phyloP scores from a whole-genome alignment of 2,329 filamentous ascomycete genomes.

The Tolypocladium tundrense region DNA sequence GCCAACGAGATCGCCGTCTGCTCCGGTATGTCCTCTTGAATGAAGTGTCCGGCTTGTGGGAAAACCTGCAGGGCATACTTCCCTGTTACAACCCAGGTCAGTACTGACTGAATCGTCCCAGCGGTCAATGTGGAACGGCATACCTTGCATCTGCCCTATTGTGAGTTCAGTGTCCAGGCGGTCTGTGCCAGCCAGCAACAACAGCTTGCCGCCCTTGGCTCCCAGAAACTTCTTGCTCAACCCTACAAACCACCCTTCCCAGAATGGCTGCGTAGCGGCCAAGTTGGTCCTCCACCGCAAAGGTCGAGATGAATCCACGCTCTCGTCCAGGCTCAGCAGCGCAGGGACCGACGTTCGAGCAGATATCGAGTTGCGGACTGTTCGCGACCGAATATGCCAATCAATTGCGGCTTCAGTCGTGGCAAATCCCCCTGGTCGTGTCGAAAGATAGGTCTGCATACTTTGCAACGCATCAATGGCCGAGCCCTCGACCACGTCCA shows the following conservation, averaged over 20 bases:
- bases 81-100: constrained; percentile 30
- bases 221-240: constrained; percentile 80
- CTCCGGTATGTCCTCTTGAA: constrained; percentile 89
- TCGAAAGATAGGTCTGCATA: constrained; percentile 87
- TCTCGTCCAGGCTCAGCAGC: constrained; percentile 47
- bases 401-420: constrained; percentile 72
- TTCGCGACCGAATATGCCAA: constrained; percentile 87
- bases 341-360: constrained; percentile 81
- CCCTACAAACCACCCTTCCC: constrained; percentile 87
- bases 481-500: constrained; percentile 93
- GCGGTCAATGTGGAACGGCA: neutral
- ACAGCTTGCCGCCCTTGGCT: constrained; percentile 71
- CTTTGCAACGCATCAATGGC: constrained; percentile 89
- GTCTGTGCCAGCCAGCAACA: constrained; percentile 83
- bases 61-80: constrained; percentile 96
- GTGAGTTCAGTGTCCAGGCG: constrained; percentile 83
- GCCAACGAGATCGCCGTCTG: constrained; percentile 77
- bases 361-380: constrained; percentile 73
- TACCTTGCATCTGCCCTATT: constrained; percentile 95
- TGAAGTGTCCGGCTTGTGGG: constrained; percentile 89
- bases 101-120: neutral
- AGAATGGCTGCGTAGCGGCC: constrained; percentile 74
- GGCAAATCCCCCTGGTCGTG: constrained; percentile 68
- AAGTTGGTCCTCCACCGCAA: constrained; percentile 87
- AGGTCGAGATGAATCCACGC: constrained; percentile 27